Evolutionary conservation across 2,329 filamentous ascomycete genomes (phyloP), one percentile per base, ranked within the genome.

Genomic region (Penicillium sp.): DNA sequence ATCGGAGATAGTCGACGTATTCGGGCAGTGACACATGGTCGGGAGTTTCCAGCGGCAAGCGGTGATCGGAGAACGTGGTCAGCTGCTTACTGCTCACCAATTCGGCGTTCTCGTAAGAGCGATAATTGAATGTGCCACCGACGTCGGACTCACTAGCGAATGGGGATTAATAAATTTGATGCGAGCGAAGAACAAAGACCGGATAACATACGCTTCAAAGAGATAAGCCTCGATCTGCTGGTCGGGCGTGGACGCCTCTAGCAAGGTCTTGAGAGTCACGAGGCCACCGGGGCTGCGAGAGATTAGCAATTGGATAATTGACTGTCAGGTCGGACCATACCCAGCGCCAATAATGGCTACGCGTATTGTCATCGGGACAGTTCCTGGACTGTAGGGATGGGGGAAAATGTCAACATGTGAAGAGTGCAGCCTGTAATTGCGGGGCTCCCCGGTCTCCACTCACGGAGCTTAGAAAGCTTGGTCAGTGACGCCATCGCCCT

Each of bases 1-100:
- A 59, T 26, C 52, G 45, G 26, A 61, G 59, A 27, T 61, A 61
- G 33, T 61, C 54, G 43, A 61, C 59, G 25, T 61, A 61, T 29
- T 54, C 57, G 8, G 53, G 57, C 25, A 58, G 47, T 35, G 59
- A 59, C 5, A 61, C 33, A 37, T 61, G 57, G 8, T 61, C 59
- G 16, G 57, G 53, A 35, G 56, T 54, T 16, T 55, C 46, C 4
- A 54, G 50, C 19, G 57, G 59, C 53, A 59, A 54, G 46, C 59
- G 59, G 27, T 61, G 57, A 33, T 61, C 59, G 16, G 59, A 61
- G 39, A 61, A 61, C 3, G 57, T 59, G 14, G 59, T 61, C 46
- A 61, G 50, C 23, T 61, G 59, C 31, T 56, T 59, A 33, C 57
- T 59, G 47, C 53, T 57, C n/a, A 61, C 59, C 33, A 60, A 43